These are phyloP conservation scores for Hymenoscyphus scutula DNA, from an alignment of 2,329 filamentous ascomycete genomes.

Conservation along the genomic window DNA sequence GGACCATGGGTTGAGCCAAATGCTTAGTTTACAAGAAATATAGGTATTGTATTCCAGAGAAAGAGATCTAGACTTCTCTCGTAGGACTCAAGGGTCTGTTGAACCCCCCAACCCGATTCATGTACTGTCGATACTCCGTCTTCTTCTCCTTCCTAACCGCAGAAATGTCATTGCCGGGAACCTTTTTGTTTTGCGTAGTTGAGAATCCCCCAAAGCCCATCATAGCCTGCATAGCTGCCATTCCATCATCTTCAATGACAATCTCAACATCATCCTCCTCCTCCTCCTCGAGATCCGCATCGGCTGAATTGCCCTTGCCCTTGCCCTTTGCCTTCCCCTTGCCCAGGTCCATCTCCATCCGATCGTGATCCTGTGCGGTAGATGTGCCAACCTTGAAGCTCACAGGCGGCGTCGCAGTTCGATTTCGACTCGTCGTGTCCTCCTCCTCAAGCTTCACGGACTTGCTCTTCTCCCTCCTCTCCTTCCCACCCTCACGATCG, in stretches of 20 bases:
- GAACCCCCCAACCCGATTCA: conserved; percentile 82
- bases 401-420: conserved; percentile 33
- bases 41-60: no score
- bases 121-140: conserved; percentile 94
- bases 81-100: conserved; percentile 70
- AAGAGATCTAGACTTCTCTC: conserved; percentile 21
- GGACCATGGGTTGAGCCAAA: no score
- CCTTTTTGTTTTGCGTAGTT: conserved; percentile 83
- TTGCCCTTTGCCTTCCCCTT: conserved; percentile 22
- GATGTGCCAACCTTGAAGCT: conserved; percentile 32
- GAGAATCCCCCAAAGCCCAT: conserved; percentile 90
- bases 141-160: conserved; percentile 89
- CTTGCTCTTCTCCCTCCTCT: conserved; percentile 14
- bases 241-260: conserved; percentile 61
- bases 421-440: conserved; percentile 21
- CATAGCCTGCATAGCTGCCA: conserved; percentile 73
- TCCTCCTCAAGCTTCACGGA: conserved; percentile 21
- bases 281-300: conserved; percentile 42
- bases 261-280: conserved; percentile 52
- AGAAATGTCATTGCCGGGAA: conserved; percentile 81
- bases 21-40: no score
- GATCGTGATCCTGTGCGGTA: conserved; percentile 30
- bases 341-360: conserved; percentile 34
- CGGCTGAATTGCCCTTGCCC: conserved; percentile 21
- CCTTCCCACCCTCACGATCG: conserved; percentile 17